Percentiles rank a stretch among this genome's conserved stretches.
phyloP scores from a whole-genome alignment of 768 basidiomycete genomes.

The Mycena pura region DNA sequence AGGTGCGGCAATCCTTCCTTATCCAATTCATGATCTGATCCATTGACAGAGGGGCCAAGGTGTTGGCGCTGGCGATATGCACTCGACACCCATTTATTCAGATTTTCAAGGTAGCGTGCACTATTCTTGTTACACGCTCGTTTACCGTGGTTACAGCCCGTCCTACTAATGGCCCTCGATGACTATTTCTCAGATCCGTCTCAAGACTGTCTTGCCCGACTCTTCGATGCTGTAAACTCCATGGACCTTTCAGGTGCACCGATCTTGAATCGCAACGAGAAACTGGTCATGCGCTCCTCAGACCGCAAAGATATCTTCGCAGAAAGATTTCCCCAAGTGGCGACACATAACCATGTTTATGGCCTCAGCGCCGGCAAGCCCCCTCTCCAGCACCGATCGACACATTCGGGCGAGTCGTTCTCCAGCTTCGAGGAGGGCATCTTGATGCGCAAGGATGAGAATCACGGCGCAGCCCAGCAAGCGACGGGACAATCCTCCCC shows the following conservation, averaged over 20 bases:
- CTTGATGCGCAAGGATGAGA: conserved; percentile 49
- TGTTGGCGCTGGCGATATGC: conserved; percentile 84
- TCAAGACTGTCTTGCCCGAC: conserved; percentile 85
- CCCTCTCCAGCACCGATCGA: conserved; percentile 50
- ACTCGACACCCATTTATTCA: conserved; percentile 83
- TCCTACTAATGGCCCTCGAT: conserved; percentile 91
- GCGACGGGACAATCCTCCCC: conserved; percentile 55
- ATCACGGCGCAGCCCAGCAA: conserved; percentile 39
- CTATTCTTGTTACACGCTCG: conserved; percentile 14
- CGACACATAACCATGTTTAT: conserved; percentile 38
- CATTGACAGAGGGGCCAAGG: conserved; percentile 68
- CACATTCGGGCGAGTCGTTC: conserved; percentile 65
- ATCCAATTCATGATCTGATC: background rate
- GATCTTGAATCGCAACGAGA: conserved; percentile 78
- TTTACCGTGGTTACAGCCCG: conserved; percentile 62
- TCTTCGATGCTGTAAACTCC: conserved; percentile 93
- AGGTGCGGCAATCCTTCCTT: conserved; percentile 48
- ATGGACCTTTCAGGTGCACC: conserved; percentile 88
- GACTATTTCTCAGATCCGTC: conserved; percentile 93
- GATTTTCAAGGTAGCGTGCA: conserved; percentile 75
- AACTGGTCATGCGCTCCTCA: conserved; percentile 85
- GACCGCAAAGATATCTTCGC: conserved; percentile 93
- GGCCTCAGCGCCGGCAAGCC: conserved; percentile 37
- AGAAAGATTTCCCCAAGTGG: conserved; percentile 71
- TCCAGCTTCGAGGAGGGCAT: conserved; percentile 76